Conservation (phyloP, 78 protist genomes). For the Dictyostelium intermedium region DNA sequence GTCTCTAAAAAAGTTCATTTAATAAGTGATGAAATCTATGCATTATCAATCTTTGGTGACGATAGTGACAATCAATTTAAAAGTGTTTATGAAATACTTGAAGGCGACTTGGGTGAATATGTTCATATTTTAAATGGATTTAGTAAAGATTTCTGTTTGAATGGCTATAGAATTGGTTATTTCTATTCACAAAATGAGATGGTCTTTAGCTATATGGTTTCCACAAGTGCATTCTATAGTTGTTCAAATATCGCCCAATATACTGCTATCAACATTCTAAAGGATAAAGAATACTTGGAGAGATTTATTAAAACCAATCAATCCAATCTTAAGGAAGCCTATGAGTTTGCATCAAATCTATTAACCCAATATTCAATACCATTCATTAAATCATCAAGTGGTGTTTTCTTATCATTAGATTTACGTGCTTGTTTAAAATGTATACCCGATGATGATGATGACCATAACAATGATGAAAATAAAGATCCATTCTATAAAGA, state of each 20-base stretch:
- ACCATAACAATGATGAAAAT: not conserved
- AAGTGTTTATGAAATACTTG: not conserved
- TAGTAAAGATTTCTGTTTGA: slow-evolving; percentile 75
- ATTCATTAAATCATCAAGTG: slow-evolving; percentile 18
- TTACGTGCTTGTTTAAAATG: not conserved
- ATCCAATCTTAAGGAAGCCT: not conserved
- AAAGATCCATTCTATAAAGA: not conserved
- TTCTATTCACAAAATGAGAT: slow-evolving; percentile 40
- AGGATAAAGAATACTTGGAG: slow-evolving; percentile 3
- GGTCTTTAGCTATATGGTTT: not conserved
- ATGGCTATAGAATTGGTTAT: slow-evolving; percentile 71
- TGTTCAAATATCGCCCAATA: slow-evolving; percentile 53
- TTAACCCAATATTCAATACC: slow-evolving; percentile 20
- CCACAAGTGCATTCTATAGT: not conserved
- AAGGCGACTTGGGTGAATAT: slow-evolving; percentile 43
- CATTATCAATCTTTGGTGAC: slow-evolving; percentile 36
- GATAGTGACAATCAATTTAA: not conserved
- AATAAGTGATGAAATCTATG: slow-evolving; percentile 72
- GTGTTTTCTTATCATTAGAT: slow-evolving; percentile 53
- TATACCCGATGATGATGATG: not conserved
- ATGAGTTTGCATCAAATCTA: not conserved
- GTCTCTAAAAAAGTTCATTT: slow-evolving; percentile 11
- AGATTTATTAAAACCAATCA: slow-evolving; percentile 24
- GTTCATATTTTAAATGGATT: slow-evolving; percentile 72
- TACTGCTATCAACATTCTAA: not conserved